Conservation (phyloP, 805 yeast species). For the Metschnikowia gelsemii region DNA sequence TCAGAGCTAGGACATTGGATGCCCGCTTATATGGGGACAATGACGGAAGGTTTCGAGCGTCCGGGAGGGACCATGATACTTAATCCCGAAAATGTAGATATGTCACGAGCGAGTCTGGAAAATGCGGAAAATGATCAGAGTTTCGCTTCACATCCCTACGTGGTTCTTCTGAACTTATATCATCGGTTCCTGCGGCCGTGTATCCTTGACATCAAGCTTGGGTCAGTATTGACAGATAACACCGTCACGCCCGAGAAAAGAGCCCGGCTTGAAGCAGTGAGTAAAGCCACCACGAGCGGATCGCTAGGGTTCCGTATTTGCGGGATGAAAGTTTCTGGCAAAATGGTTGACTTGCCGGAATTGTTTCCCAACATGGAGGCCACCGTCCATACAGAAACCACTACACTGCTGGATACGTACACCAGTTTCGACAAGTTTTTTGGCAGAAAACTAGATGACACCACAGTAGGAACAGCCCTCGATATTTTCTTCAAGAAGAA, state of each 20-base stretch:
- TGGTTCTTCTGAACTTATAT: conserved; percentile 72
- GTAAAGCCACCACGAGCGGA: conserved; percentile 77
- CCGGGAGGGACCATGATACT: conserved; percentile 8
- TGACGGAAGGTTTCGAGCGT: conserved; percentile 42
- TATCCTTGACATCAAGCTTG: conserved; percentile 81
- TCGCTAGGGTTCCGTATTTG: conserved; percentile 74
- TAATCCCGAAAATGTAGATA: conserved; percentile 7
- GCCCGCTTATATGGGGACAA: conserved; percentile 63
- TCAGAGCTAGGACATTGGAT: conserved; percentile 51
- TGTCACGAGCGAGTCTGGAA: background rate
- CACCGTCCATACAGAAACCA: conserved; percentile 16
- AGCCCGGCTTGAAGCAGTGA: conserved; percentile 59
- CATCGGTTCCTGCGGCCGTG: conserved; percentile 64
- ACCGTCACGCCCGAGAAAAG: conserved; percentile 50
- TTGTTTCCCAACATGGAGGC: conserved; percentile 21
- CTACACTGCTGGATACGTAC: conserved; percentile 42
- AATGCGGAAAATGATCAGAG: background rate
- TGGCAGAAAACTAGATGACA: conserved; percentile 59
- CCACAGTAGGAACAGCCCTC: conserved; percentile 47
- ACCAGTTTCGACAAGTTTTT: conserved; percentile 59
- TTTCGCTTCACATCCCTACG: conserved; percentile 25
- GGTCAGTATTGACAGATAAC: conserved; percentile 67
- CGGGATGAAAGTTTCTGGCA: conserved; percentile 67
- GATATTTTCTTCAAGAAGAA: conserved; percentile 43
- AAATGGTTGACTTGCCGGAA: conserved; percentile 6